Conservation (phyloP, 1,284 basidiomycete species). For the Coniophora puteana region DNA sequence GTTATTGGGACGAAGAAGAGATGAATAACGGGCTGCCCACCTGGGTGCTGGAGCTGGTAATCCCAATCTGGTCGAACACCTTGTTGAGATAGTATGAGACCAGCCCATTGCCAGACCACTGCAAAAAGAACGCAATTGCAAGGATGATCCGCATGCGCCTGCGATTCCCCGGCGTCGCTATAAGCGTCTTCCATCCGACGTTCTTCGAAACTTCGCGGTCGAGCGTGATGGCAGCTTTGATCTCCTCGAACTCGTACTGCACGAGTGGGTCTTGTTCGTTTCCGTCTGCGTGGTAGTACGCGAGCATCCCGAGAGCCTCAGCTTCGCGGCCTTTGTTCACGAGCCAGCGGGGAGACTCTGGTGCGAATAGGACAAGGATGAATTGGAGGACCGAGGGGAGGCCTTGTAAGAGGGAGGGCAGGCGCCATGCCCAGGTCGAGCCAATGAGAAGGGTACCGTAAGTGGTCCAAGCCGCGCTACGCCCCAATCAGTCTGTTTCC, state of each 20-base stretch:
- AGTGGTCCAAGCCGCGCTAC: slow-evolving; percentile 68
- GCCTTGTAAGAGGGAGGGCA: slow-evolving; percentile 64
- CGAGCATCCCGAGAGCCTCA: slow-evolving; percentile 54
- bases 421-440: slow-evolving; percentile 68
- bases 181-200: slow-evolving; percentile 54
- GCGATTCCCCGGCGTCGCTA: slow-evolving; percentile 54
- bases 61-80: slow-evolving; percentile 65
- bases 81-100: slow-evolving; percentile 42
- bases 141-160: slow-evolving; percentile 63
- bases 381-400: slow-evolving; percentile 59
- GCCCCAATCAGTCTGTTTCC: slow-evolving; percentile 19
- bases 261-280: slow-evolving; percentile 64
- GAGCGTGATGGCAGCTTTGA: slow-evolving; percentile 61
- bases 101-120: slow-evolving; percentile 70
- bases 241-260: slow-evolving; percentile 68
- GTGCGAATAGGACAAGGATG: slow-evolving; percentile 51
- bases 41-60: slow-evolving; percentile 52
- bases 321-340: slow-evolving; percentile 54
- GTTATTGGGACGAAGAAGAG: not conserved
- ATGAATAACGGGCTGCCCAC: slow-evolving; percentile 15
- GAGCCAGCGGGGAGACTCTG: slow-evolving; percentile 67
- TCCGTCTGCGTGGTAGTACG: slow-evolving; percentile 69
- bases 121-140: slow-evolving; percentile 63
- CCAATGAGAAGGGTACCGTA: slow-evolving; percentile 64
- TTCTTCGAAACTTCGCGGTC: slow-evolving; percentile 45